A percentile compares a stretch with the other conserved stretches of the same genome.
These are phyloP conservation scores for Xanthoconium stramineum DNA, from an alignment of 768 basidiomycete species.

Conservation along the genomic window DNA sequence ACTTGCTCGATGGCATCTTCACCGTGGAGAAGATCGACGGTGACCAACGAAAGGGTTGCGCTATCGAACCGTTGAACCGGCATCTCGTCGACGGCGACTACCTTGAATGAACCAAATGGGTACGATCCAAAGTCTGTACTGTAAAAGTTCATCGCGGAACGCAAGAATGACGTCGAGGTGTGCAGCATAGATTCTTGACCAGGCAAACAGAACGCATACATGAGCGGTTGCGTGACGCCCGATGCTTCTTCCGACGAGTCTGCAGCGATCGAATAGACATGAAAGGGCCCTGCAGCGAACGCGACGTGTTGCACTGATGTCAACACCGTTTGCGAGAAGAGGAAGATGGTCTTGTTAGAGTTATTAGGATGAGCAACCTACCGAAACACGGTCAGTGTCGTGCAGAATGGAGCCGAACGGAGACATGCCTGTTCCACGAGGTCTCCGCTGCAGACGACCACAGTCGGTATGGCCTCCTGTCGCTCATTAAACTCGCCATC, in stretches of 20 bases:
- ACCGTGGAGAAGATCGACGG: conserved; percentile 79
- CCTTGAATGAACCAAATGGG: conserved; percentile 91
- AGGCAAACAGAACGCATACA: conserved; percentile 91
- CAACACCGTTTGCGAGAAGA: conserved; percentile 80
- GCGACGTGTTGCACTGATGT: conserved; percentile 97
- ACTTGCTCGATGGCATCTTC: conserved; percentile 92
- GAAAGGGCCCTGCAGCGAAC: conserved; percentile 94
- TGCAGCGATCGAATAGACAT: conserved; percentile 64
- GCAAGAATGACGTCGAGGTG: conserved; percentile 70
- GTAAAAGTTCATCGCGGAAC: conserved; percentile 90
- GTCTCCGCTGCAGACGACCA: conserved; percentile 93
- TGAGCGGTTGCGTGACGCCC: conserved; percentile 63
- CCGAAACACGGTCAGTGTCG: conserved; percentile 6
- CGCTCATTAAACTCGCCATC: conserved; percentile 45
- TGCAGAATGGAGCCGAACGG: conserved; percentile 3
- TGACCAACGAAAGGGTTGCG: conserved; percentile 77
- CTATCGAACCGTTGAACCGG: conserved; percentile 79
- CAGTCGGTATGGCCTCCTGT: conserved; percentile 65
- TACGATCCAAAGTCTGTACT: conserved; percentile 92
- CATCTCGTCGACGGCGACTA: conserved; percentile 91
- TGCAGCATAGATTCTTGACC: conserved; percentile 75
- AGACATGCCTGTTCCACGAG: conserved; percentile 81
- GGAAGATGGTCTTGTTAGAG: conserved; percentile 90
- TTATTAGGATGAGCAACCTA: conserved; percentile 93
- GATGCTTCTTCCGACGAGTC: conserved; percentile 64